Evolutionary conservation across 176 grass and related monocot species (phyloP).

Genomic region (Melocanna baccifera): DNA sequence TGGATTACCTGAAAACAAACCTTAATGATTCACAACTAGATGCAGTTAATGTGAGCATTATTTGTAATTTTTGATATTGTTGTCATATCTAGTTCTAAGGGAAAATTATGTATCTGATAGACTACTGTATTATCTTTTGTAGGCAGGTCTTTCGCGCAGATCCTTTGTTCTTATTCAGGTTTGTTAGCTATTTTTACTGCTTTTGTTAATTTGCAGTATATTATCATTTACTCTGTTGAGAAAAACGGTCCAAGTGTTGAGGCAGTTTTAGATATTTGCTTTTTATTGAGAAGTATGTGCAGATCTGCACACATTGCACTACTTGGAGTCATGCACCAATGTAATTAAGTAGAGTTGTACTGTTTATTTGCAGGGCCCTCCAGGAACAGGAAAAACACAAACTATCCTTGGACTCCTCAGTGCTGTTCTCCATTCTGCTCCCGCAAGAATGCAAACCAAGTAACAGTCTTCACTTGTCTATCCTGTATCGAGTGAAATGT

Average conservation of each 20-base stretch:
- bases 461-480: conserved; percentile 36
- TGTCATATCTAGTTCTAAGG: neutral
- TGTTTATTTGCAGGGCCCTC: conserved; percentile 70
- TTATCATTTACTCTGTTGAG: conserved; percentile 7
- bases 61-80: conserved; percentile 16
- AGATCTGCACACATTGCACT: neutral
- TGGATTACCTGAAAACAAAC: conserved; percentile 79
- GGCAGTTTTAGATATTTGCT: conserved; percentile 9
- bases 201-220: conserved; percentile 23
- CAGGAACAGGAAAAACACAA: conserved; percentile 98
- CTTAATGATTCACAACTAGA: conserved; percentile 89
- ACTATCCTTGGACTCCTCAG: conserved; percentile 97
- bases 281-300: conserved; percentile 19
- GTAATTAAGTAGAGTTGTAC: neutral
- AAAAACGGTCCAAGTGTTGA: neutral
- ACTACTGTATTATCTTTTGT: conserved; percentile 37
- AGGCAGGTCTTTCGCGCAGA: conserved; percentile 94
- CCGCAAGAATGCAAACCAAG: conserved; percentile 69
- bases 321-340: neutral
- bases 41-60: conserved; percentile 75
- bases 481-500: conserved; percentile 6
- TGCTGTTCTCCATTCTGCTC: conserved; percentile 95
- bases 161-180: conserved; percentile 99
- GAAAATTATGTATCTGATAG: conserved; percentile 16
- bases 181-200: conserved; percentile 11